These are phyloP conservation scores for Sugiyamaella neomexicana DNA, from an alignment of 1,139 yeast species.

Conservation along the genomic window DNA sequence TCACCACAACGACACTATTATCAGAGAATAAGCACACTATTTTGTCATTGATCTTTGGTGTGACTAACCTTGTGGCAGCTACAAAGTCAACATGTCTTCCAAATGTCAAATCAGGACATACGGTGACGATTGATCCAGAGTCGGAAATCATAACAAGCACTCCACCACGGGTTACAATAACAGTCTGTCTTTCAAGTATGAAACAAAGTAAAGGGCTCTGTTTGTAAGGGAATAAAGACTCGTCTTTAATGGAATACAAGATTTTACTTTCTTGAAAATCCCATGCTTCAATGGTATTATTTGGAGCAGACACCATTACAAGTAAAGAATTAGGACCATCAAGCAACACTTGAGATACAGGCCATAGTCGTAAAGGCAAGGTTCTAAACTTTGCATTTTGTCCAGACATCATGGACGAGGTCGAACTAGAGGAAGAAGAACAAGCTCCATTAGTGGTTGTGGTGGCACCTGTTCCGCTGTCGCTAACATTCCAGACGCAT, in stretches of 20 bases:
- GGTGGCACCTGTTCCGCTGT: too few species aligned
- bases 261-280: conserved; percentile 41
- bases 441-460: conserved; percentile 40
- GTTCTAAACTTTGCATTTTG: conserved; percentile 37
- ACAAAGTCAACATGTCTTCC: conserved; percentile 35
- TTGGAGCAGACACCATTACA: conserved; percentile 51
- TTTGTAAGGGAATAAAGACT: conserved; percentile 12
- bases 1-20: conserved; percentile 59
- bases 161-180: conserved; percentile 29
- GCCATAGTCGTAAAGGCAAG: conserved; percentile 57
- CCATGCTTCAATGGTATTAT: conserved; percentile 25
- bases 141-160: conserved; percentile 3
- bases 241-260: conserved; percentile 19
- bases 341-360: conserved; percentile 59
- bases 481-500: conserved; percentile 76
- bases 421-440: neutral
- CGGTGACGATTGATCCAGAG: conserved; percentile 16
- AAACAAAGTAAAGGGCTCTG: conserved; percentile 27
- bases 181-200: conserved; percentile 27
- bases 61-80: conserved; percentile 56
- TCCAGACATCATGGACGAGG: conserved; percentile 34
- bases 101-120: conserved; percentile 16
- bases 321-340: conserved; percentile 62
- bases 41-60: conserved; percentile 77
- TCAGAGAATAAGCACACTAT: conserved; percentile 56